These are phyloP conservation scores for Synchytrium microbalum DNA, from an alignment of 371 early-diverging fungal species.

Conservation along the genomic window DNA sequence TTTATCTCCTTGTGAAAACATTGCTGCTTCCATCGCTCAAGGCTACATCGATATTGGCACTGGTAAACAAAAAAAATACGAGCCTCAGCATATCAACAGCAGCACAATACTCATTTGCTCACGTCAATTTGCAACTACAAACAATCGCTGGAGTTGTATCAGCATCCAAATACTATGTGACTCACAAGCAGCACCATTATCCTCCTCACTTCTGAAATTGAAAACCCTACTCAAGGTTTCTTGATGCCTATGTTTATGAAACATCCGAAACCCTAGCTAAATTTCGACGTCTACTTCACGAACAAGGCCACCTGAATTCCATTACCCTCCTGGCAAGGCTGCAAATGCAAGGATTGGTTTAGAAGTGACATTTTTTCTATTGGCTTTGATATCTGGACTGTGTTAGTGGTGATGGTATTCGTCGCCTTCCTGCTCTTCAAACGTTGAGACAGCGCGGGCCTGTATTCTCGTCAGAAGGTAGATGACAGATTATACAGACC, in stretches of 20 bases:
- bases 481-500: no score
- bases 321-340: slow-evolving; percentile 73
- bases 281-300: slow-evolving; percentile 67
- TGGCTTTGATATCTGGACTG: slow-evolving; percentile 55
- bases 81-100: no score
- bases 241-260: slow-evolving; percentile 78
- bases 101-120: no score
- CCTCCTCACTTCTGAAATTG: slow-evolving; percentile 47
- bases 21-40: slow-evolving; percentile 7
- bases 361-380: slow-evolving; percentile 90
- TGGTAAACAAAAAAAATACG: no score
- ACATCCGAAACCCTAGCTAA: slow-evolving; percentile 97
- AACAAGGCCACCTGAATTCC: slow-evolving; percentile 80
- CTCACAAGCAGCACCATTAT: slow-evolving; percentile 61
- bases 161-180: slow-evolving; percentile 92
- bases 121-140: no score
- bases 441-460: slow-evolving; percentile 79
- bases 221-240: slow-evolving; percentile 75
- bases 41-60: slow-evolving; percentile 87
- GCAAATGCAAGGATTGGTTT: slow-evolving; percentile 87
- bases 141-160: slow-evolving; percentile 87
- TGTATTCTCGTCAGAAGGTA: slow-evolving; percentile 78
- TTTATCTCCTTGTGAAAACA: slow-evolving; percentile 63
- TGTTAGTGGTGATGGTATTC: slow-evolving; percentile 85
- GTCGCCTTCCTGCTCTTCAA: slow-evolving; percentile 77